Evolutionary conservation across 352 stramenopile species (phyloP).

Genomic region (Phytophthora vignae): DNA sequence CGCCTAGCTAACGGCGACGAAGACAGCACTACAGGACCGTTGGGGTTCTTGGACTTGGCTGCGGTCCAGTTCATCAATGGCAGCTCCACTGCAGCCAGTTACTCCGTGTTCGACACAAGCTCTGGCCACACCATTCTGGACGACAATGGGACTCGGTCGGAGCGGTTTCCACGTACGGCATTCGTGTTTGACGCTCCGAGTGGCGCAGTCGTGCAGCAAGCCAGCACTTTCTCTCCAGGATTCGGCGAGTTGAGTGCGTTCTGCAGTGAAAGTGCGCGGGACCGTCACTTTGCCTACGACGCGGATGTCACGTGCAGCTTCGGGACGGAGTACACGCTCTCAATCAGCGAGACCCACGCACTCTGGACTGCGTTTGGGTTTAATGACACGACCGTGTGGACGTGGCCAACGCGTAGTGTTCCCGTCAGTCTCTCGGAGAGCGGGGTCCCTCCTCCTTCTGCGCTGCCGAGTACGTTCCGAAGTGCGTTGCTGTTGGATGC

Average conservation of each 20-base stretch:
- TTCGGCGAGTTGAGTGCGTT: conserved; percentile 61
- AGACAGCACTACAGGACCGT: conserved; percentile 1
- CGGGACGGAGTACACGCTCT: conserved; percentile 35
- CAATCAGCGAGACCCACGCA: conserved; percentile 21
- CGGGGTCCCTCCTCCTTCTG: conserved; percentile 14
- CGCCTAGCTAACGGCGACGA: conserved; percentile 16
- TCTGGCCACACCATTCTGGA: conserved; percentile 11
- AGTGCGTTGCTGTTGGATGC: conserved; percentile 55
- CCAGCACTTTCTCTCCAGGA: conserved; percentile 27
- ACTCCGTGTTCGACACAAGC: conserved; percentile 25
- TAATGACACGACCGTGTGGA: conserved; percentile 33
- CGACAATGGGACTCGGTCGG: conserved; percentile 49
- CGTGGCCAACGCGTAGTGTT: conserved; percentile 27
- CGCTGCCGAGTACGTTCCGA: conserved; percentile 30
- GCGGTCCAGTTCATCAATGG: conserved; percentile 59
- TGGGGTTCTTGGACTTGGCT: conserved; percentile 39
- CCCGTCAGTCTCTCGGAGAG: conserved; percentile 10
- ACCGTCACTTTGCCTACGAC: conserved; percentile 49
- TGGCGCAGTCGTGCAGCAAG: conserved; percentile 9
- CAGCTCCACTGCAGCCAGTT: conserved; percentile 41
- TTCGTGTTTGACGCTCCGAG: conserved; percentile 34
- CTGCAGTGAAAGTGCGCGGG: conserved; percentile 40
- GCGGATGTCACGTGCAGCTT: conserved; percentile 26
- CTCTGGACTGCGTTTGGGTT: conserved; percentile 40
- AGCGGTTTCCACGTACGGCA: conserved; percentile 41